These are phyloP conservation scores for Liriodendron chinense DNA, from an alignment of 164 flowering plant species.

Conservation along the genomic window DNA sequence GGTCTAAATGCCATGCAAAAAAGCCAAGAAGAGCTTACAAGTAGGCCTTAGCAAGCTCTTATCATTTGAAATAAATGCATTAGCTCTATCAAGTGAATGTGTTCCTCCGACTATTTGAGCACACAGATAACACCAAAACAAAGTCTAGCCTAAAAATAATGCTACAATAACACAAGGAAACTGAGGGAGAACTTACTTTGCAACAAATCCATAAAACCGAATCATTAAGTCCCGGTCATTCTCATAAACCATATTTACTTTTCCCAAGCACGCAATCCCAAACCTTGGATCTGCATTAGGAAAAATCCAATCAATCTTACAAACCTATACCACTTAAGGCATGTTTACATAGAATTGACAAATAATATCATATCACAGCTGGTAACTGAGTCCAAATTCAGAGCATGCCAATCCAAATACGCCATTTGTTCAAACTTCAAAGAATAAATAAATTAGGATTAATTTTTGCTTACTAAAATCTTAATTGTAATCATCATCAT, in stretches of 20 bases:
- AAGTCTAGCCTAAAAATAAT: no score
- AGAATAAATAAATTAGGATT: neutral
- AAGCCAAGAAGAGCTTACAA: no score
- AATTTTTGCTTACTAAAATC: no score
- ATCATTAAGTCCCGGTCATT: constrained; percentile 82
- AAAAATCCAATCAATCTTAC: neutral
- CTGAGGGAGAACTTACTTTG: constrained; percentile 41
- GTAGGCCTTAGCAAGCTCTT: no score
- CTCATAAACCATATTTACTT: constrained; percentile 64
- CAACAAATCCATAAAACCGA: constrained; percentile 71
- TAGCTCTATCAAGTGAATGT: no score
- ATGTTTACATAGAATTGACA: neutral
- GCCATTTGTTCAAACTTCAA: neutral
- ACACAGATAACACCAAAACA: no score
- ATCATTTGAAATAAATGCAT: no score
- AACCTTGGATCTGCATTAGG: constrained; percentile 70
- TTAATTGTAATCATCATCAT: no score
- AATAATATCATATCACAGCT: neutral
- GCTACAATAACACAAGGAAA: neutral
- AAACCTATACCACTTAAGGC: neutral
- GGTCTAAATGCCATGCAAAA: no score
- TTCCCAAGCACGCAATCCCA: constrained; percentile 82
- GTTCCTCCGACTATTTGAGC: no score
- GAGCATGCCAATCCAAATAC: neutral
- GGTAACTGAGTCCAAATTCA: neutral